A percentile compares a stretch with the other conserved stretches of the same genome.
These are phyloP conservation scores for Yamadazyma conglobata DNA, from an alignment of 1,139 yeast species.

Conservation along the genomic window DNA sequence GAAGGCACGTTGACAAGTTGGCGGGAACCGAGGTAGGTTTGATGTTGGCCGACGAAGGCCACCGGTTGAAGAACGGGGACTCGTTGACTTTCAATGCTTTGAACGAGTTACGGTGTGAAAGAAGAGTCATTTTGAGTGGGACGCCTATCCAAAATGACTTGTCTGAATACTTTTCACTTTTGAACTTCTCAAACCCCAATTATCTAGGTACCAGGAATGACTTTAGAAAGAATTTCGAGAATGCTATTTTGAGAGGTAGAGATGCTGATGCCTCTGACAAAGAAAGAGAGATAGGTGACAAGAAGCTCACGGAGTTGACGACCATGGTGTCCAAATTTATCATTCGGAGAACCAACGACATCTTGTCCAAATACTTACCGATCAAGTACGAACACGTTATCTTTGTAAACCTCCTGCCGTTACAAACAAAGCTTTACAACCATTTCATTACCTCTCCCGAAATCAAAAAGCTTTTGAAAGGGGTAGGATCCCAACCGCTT, in stretches of 20 bases:
- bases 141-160: constrained; percentile 97
- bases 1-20: constrained; percentile 79
- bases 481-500: constrained; percentile 77
- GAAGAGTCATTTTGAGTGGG: constrained; percentile 92
- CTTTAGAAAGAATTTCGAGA: constrained; percentile 81
- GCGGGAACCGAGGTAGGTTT: constrained; percentile 83
- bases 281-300: constrained; percentile 70
- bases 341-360: constrained; percentile 93
- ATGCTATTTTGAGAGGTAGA: constrained; percentile 75
- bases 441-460: constrained; percentile 82
- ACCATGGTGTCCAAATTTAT: constrained; percentile 82
- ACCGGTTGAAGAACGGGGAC: constrained; percentile 90
- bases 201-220: constrained; percentile 80
- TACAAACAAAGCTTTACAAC: constrained; percentile 69
- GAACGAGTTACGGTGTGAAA: constrained; percentile 73
- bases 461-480: constrained; percentile 64
- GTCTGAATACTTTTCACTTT: constrained; percentile 87
- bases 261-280: constrained; percentile 88
- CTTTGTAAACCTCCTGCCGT: constrained; percentile 77
- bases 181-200: constrained; percentile 95
- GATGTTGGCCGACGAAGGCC: constrained; percentile 95
- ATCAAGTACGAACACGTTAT: constrained; percentile 95
- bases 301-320: constrained; percentile 67
- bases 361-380: constrained; percentile 87
- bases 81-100: constrained; percentile 88